Base-by-base conservation (phyloP, 805 yeast species). In the Candida saitoana region DNA sequence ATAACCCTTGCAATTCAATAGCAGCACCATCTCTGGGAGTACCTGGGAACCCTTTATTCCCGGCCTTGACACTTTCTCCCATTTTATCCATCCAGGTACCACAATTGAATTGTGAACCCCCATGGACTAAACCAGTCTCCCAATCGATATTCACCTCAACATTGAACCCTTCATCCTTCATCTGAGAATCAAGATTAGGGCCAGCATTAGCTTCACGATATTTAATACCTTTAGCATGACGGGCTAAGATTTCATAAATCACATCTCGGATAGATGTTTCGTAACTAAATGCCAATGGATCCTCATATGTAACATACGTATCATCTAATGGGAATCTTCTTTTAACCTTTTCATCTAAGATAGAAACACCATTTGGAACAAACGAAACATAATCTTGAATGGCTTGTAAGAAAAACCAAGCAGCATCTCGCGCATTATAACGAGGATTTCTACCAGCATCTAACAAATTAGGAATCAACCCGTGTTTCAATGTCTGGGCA, bases 71-170 rank as follows among this genome's bases (percentile, higher is more conserved):
- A 55, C 96, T 86, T 66, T 93, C 98, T 18, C 99, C 99, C 98
- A 91, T 91, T 66, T 91, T 91, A 65, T 91, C 99, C 96, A 90
- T 91, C 99, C 99, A 91, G 0, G 99, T 93, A 17, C 99, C 99
- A 68, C 99, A 91, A 59, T 91, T 91, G 60, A 66, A 79, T 61
- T 86, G 96, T 38, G 87, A 86, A 2, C 99, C 98, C 36, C 98
- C 99, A 60, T 80, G 84, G 3, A 90, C 69, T 22, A 93, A 66
- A 1, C 99, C 99, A 9, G 86, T 89, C 0, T 68, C 55, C 97
- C 97, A 91, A 59, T 91, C 97, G 35, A 90, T 88, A 44, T 65
- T 54, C 1, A 90, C 76, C 48, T 78, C 76, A 35, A 91, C 90
- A 59, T 91, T 84, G 69, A 91, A 91, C 0, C 99, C 99, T 55